Conservation (phyloP, 495 filamentous ascomycete species). For the Penicillium macrosclerotiorum region DNA sequence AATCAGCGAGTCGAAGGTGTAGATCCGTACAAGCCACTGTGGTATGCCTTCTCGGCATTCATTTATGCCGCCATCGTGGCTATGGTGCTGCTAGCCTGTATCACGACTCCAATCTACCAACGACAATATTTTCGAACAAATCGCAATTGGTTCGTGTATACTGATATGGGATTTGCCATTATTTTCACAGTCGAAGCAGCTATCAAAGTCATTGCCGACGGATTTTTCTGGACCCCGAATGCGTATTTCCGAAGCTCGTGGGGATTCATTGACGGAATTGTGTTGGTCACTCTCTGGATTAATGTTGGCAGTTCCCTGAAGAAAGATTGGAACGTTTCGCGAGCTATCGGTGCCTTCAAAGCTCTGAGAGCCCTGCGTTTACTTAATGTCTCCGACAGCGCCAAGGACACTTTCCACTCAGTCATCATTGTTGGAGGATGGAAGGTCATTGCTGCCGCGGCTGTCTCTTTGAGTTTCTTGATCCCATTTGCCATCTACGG, state of each 20-base stretch:
- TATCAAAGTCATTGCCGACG: conserved; percentile 95
- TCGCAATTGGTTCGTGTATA: conserved; percentile 93
- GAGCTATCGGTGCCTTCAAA: conserved; percentile 96
- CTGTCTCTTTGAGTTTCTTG: conserved; percentile 90
- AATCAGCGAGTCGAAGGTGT: conserved; percentile 81
- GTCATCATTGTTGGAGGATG: conserved; percentile 89
- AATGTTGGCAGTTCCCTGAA: conserved; percentile 81
- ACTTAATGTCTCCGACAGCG: conserved; percentile 94
- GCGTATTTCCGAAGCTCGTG: conserved; percentile 95
- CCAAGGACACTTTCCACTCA: conserved; percentile 93
- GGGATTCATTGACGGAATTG: conserved; percentile 94
- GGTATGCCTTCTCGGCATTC: conserved; percentile 90
- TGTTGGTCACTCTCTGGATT: conserved; percentile 93
- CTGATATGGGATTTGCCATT: conserved; percentile 84
- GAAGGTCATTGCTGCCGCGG: conserved; percentile 83
- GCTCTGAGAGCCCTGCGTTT: conserved; percentile 89
- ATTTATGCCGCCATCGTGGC: conserved; percentile 93
- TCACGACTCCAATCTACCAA: conserved; percentile 93
- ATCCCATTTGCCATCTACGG: conserved; percentile 97
- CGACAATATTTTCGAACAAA: conserved; percentile 72
- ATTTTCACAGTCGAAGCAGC: conserved; percentile 84
- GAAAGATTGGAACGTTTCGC: conserved; percentile 75
- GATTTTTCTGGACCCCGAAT: conserved; percentile 95
- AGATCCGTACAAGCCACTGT: conserved; percentile 78
- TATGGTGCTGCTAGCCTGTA: conserved; percentile 93